Evolutionary conservation across 2,329 filamentous ascomycete species (phyloP), one percentile per base, ranked within the genome.

Genomic region (Coniochaeta prunicola): DNA sequence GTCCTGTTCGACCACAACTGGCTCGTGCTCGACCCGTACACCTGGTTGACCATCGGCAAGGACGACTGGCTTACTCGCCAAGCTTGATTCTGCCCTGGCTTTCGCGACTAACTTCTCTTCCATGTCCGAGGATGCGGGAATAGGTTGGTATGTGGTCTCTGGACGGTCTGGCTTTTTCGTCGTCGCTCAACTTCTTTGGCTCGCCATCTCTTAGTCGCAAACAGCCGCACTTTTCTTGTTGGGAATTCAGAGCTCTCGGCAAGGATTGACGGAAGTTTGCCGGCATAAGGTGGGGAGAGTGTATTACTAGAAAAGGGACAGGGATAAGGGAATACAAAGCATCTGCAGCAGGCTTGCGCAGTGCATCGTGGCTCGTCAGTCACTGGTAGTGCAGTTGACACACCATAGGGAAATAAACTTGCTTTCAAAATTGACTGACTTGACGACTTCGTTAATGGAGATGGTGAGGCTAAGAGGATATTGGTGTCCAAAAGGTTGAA

Each of bases 1-100:
- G 42, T 67, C 12, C 19, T 67, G 3, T 59, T 59, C 1, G 67
- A 67, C 28, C 59, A 61, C 24, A n/a, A 64, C 6, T 62, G 63
- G 24, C 58, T 64, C 4, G 15, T 68, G 2, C 62, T 62, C 0
- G 64, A 67, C 48, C 58, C 56, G 13, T 67, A 65, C 33, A 63
- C 60, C 1, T 69, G 62, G 61, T 3, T 59, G 0, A 66, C 64
- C 0, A 53, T 66, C 0, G 40, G 40, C 2, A 26, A 58, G 30
- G 0, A 55, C 17, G 26, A 26, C 30, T 55, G 53, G 28, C n/a
- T 55, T 3, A 55, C 53, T 2, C 30, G 53, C 19, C 24, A 55
- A 17, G 53, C 34, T 21, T 45, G n/a, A 8, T 26, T 10, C 45
- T 17, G 12, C 13, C 2, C 40, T n/a, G n/a, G 21, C 2, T n/a